Conservation (phyloP, 345 rosid species). For the Lumnitzera racemosa region DNA sequence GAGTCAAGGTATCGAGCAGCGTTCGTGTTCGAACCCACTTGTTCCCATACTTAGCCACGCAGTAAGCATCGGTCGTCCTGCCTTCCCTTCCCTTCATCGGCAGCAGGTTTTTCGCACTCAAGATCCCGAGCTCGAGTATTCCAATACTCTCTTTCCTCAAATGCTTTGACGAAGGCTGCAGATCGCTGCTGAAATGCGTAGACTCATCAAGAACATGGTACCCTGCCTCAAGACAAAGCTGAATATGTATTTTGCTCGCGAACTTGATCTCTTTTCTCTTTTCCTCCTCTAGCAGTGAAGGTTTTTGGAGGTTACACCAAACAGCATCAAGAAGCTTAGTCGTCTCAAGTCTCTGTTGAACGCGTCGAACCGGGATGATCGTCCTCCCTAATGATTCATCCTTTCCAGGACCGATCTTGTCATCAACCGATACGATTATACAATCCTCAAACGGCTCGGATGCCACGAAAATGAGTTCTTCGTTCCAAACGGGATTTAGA, state of each 20-base stretch:
- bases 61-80: conserved; percentile 73
- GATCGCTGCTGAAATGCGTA: conserved; percentile 87
- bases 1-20: conserved; percentile 60
- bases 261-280: conserved; percentile 65
- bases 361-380: conserved; percentile 8
- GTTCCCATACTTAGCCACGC: conserved; percentile 95
- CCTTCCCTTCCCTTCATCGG: conserved; percentile 87
- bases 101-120: conserved; percentile 62
- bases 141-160: conserved; percentile 69
- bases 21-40: conserved; percentile 97
- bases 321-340: conserved; percentile 19
- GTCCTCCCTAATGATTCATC: conserved; percentile 32
- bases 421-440: conserved; percentile 25
- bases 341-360: conserved; percentile 22
- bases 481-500: conserved; percentile 41
- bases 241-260: conserved; percentile 65
- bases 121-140: conserved; percentile 79
- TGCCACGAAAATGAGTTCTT: conserved; percentile 46
- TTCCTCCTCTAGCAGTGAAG: conserved; percentile 23
- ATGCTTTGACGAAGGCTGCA: conserved; percentile 75
- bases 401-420: conserved; percentile 26
- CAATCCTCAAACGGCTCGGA: conserved; percentile 49
- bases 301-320: conserved; percentile 36
- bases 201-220: conserved; percentile 97
- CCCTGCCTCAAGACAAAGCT: conserved; percentile 68